Evolutionary conservation across 495 filamentous ascomycete genomes (phyloP).

Genomic region (Xylaria nigripes): DNA sequence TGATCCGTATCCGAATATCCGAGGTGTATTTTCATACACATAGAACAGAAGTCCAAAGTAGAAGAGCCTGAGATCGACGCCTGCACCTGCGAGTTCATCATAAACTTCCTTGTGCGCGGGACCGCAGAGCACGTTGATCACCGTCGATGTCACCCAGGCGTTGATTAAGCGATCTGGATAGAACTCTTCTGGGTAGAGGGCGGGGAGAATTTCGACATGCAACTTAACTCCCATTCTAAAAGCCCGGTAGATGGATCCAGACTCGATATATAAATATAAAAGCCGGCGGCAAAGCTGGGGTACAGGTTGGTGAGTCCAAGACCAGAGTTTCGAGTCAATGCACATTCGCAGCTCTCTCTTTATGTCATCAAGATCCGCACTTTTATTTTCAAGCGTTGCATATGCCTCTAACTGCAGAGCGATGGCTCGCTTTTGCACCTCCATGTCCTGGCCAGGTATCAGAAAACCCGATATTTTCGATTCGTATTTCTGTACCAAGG

Average conservation of each 20-base stretch:
- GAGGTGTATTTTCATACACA: conserved; percentile 1
- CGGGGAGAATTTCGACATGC: conserved; percentile 5
- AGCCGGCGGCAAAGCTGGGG: conserved; percentile 7
- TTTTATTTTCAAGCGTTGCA: background rate
- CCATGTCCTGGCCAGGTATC: background rate
- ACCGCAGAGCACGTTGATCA: conserved; percentile 9
- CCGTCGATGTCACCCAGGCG: conserved; percentile 4
- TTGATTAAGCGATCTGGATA: conserved; percentile 1
- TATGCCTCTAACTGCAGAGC: conserved; percentile 6
- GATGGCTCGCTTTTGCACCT: conserved; percentile 1
- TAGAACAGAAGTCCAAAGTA: conserved; percentile 12
- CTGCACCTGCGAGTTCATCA: conserved; percentile 8
- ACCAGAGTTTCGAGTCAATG: conserved; percentile 5
- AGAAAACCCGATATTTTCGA: background rate
- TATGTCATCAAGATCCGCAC: background rate
- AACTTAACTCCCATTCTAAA: conserved; percentile 7
- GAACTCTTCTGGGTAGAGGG: conserved; percentile 6
- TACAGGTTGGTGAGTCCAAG: conserved; percentile 8
- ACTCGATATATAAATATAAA: conserved; percentile 1
- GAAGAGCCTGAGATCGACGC: background rate
- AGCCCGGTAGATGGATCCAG: conserved; percentile 1
- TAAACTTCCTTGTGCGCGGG: background rate
- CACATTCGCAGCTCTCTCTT: conserved; percentile 3
- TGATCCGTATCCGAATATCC: conserved; percentile 4
- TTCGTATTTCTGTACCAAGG: background rate